Evolutionary conservation across 331 rosid species (phyloP).

Genomic region (Malus hybrid): DNA sequence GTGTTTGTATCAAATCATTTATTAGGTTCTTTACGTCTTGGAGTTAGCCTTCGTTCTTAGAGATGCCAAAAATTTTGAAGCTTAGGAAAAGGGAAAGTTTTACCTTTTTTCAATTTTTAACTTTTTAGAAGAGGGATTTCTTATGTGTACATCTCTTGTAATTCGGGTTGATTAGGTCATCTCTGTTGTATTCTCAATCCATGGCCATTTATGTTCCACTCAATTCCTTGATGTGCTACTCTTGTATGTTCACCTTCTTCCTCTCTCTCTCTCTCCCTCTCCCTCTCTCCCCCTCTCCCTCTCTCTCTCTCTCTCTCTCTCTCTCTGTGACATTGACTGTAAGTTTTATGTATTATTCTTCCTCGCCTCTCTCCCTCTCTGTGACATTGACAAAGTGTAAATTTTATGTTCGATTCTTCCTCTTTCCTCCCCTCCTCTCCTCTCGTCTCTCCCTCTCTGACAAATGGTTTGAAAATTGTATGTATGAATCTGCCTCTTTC

Average conservation of each 20-base stretch:
- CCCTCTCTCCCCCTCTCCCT: background rate
- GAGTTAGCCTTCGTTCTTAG: conserved; percentile 30
- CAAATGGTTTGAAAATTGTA: too few species aligned
- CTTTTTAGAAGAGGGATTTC: conserved; percentile 19
- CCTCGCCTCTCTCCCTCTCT: background rate
- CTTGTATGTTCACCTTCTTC: conserved; percentile 12
- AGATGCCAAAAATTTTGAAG: conserved; percentile 27
- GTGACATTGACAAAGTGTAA: background rate
- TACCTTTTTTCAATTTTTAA: background rate
- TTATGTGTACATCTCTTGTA: conserved; percentile 46
- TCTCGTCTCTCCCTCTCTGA: background rate
- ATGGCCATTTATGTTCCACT: conserved; percentile 16
- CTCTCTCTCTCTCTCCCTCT: background rate
- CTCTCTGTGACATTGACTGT: background rate
- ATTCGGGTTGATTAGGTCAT: conserved; percentile 36
- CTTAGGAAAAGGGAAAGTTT: conserved; percentile 14
- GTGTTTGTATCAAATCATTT: conserved; percentile 32
- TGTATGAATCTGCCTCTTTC: too few species aligned
- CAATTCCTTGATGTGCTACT: conserved; percentile 16
- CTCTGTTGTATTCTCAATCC: conserved; percentile 45
- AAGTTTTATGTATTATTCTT: background rate
- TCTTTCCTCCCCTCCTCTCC: background rate
- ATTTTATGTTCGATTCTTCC: background rate
- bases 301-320: background rate
- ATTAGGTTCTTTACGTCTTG: conserved; percentile 31